Evolutionary conservation across 495 filamentous ascomycete species (phyloP), one percentile per base, ranked within the genome.

Genomic region (Tetracladium setigerum): DNA sequence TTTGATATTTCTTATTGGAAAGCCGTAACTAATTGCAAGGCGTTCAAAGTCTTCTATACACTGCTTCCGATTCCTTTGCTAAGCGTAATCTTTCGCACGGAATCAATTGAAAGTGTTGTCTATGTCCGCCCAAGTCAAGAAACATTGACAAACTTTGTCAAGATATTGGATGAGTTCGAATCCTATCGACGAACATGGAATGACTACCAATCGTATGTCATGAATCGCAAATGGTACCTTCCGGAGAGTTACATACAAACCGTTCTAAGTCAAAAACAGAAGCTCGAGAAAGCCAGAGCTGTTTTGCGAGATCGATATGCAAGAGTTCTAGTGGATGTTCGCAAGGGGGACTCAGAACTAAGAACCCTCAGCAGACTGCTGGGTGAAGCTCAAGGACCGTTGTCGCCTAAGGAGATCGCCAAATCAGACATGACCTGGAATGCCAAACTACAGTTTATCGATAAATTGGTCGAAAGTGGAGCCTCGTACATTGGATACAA

Each of bases 161-260:
- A 52, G 14, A 17, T 61, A 2, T 54, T 62, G 13, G 55, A 59
- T 41, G 35, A 50, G 5, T 57, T 60, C 31, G 30, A 13, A 4
- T 30, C 27, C 22, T 44, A 41, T 6, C 53, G 44, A 41, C 49
- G n/a, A 31, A 34, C 44, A 30, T n/a, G 48, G 16, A 52, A 52
- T 44, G 52, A 50, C 8, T 62, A 65, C 22, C 51, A 60, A 19
- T 69, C 71, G n/a, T 44, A 44, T 15, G 46, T 53, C 31, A 10
- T 12, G 10, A 35, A 11, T 3, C 36, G 54, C 14, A 22, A 38
- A n/a, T 22, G 30, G 3, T 56, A 52, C 37, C 12, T 61, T 5
- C 37, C 58, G 14, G 12, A 33, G 2, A 44, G 50, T 22, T 47
- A 56, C 27, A 13, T 45, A 3, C 17, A 51, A 30, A 7, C 32